Base-by-base conservation (phyloP, 768 basidiomycete genomes). In the Rhizopogon vulgaris region DNA sequence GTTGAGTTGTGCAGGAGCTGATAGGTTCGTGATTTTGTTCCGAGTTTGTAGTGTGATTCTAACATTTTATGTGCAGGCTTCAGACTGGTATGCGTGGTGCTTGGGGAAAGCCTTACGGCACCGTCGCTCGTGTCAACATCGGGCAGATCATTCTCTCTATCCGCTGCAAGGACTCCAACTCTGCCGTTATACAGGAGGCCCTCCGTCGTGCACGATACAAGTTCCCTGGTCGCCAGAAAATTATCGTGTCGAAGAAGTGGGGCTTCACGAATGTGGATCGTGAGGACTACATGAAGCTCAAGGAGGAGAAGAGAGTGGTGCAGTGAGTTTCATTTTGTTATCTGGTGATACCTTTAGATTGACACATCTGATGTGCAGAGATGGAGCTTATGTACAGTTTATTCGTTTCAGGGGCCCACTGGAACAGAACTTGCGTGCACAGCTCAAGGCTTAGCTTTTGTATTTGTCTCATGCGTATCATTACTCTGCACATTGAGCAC, bases 61-160 rank as follows among this genome's bases (percentile, higher is more conserved):
- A 15, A 30, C 32, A 12, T 48, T 48, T 27, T 22, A 17, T 32
- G 25, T 48, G 1, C 60, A 89, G 90, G 65, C 82, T 95, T 53
- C 90, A 93, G 69, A 93, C 92, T 14, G 93, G 95, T 70, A 98
- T 99, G 96, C 91, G 95, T 74, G 96, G 95, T 60, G 95, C 95
- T 38, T 99, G 95, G 94, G 96, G 96, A 62, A 96, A 95, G 75
- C 94, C 96, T 39, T 94, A 96, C 71, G 94, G 93, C 59, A 92
- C 87, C 15, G 94, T 90, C 62, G 94, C 92, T 36, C 90, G 94
- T 67, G 94, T 96, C 59, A 85, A 93, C 82, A 98, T 97, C 59
- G 94, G 96, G 48, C 94, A 97, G 76, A 84, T 96, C 69, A 91
- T 98, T 70, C 77, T 87, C 32, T 87, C 84, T 51, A 86, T 97